phyloP scores from a whole-genome alignment of 345 rosid genomes.

The Aethionema arabicum region DNA sequence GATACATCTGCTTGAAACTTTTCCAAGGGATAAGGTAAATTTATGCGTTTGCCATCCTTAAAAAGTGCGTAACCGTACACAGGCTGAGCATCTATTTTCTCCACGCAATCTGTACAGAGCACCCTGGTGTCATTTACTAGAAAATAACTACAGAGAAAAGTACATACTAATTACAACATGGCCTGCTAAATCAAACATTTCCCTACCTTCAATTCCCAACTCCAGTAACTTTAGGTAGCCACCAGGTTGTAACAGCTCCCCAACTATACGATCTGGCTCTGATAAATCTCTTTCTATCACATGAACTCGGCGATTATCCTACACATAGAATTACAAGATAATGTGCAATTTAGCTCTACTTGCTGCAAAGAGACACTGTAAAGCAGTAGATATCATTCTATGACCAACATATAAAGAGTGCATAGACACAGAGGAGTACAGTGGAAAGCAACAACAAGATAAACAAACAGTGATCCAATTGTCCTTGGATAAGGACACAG shows the following conservation, averaged over 20 bases:
- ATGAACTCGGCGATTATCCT: slow-evolving; percentile 71
- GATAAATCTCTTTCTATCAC: slow-evolving; percentile 71
- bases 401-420: background rate
- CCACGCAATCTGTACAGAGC: slow-evolving; percentile 48
- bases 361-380: background rate
- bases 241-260: slow-evolving; percentile 75
- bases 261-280: slow-evolving; percentile 74
- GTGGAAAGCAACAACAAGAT: background rate
- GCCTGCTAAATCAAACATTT: background rate
- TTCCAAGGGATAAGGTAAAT: slow-evolving; percentile 50
- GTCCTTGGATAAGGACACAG: background rate
- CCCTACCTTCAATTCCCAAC: slow-evolving; percentile 64
- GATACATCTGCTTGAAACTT: slow-evolving; percentile 49
- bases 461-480: background rate
- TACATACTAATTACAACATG: background rate
- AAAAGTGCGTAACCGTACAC: slow-evolving; percentile 56
- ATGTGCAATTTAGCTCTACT: background rate
- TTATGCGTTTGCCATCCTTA: slow-evolving; percentile 46
- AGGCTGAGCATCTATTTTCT: slow-evolving; percentile 52
- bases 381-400: background rate
- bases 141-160: slow-evolving; percentile 2
- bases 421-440: background rate
- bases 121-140: slow-evolving; percentile 7
- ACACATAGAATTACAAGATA: slow-evolving; percentile 1
- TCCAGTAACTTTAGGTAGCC: slow-evolving; percentile 73